Evolutionary conservation across 306 rosid species (phyloP).

Genomic region (Cucurbita pepo): DNA sequence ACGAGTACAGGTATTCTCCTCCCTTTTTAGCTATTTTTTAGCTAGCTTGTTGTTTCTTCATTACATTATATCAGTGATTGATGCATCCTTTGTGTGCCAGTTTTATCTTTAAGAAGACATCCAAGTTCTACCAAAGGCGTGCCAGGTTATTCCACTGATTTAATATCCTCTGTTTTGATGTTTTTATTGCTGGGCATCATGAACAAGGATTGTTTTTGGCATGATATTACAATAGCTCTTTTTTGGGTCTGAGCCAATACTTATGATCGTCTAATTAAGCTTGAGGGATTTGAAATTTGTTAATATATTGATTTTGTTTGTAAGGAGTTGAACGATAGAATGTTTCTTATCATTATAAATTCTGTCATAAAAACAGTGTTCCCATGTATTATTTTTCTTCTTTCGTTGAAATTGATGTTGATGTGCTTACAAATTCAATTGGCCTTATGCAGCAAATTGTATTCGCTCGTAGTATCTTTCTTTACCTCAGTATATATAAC

Average conservation of each 20-base stretch:
- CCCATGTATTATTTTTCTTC: not conserved
- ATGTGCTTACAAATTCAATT: not conserved
- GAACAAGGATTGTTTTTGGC: not conserved
- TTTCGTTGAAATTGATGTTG: not conserved
- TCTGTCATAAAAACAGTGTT: not conserved
- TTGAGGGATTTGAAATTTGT: not conserved
- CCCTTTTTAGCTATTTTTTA: not conserved
- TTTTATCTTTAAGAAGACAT: constrained; percentile 55
- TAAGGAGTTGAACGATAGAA: not conserved
- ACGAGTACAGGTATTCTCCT: constrained; percentile 37
- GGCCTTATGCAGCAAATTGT: constrained; percentile 40
- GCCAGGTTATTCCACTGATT: constrained; percentile 21
- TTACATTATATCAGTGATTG: not conserved
- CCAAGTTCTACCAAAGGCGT: constrained; percentile 62
- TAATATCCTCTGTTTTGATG: not conserved
- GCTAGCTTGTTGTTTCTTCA: not conserved
- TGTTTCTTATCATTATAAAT: not conserved
- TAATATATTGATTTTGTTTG: not conserved
- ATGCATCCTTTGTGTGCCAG: constrained; percentile 13
- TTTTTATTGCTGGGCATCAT: not conserved
- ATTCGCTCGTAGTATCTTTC: constrained; percentile 51
- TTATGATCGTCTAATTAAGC: not conserved
- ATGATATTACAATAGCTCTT: not conserved
- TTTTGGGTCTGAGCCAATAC: not conserved
- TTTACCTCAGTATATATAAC: constrained; percentile 42